Evolutionary conservation across 2,329 filamentous ascomycete genomes (phyloP), one percentile per base, ranked within the genome.

Genomic region (Lasiodiplodia theobromae): DNA sequence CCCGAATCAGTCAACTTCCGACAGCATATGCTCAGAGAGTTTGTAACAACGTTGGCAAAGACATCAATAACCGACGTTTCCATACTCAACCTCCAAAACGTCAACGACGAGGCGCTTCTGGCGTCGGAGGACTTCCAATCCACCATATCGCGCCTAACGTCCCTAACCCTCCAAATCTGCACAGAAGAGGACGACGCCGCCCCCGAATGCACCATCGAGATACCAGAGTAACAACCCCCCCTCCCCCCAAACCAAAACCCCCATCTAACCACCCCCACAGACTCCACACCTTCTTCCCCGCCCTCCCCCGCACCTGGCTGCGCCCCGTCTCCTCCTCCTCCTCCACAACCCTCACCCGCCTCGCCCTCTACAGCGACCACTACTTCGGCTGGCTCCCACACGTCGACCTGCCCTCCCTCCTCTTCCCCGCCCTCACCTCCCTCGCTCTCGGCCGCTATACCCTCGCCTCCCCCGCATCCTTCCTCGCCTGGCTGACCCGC

Each of bases 391-490:
- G 18, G 18, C 38, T 16, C 21, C 54, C 54, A 0, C 4, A 1
- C 18, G 16, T 58, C 28, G 8, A 58, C 31, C 54, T 38, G 0
- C 8, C 18, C 31, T 1, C 28, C 18, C 18, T 58, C 14, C 16
- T 21, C 31, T 38, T 58, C 54, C 54, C 54, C 0, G 18, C 14
- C 54, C 28, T 58, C 4, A n/a, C 28, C 54, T n/a, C 54, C 28
- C 54, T 58, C 37, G 25, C 54, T 31, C 54, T 58, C 31, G 54
- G 54, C 28, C 18, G n/a, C 54, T 58, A 58, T 31, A 40, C 54
- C 14, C 21, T 58, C 31, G 28, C 54, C 31, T 14, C 18, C 28
- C 6, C 16, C 31, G 18, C 25, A 1, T 2, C 18, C 28, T 11
- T 58, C 37, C 28, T 28, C 28, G 54, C 14, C 54, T 58, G 54